Base-by-base conservation (phyloP, 2,329 filamentous ascomycete species). In the Shiraia sp. region DNA sequence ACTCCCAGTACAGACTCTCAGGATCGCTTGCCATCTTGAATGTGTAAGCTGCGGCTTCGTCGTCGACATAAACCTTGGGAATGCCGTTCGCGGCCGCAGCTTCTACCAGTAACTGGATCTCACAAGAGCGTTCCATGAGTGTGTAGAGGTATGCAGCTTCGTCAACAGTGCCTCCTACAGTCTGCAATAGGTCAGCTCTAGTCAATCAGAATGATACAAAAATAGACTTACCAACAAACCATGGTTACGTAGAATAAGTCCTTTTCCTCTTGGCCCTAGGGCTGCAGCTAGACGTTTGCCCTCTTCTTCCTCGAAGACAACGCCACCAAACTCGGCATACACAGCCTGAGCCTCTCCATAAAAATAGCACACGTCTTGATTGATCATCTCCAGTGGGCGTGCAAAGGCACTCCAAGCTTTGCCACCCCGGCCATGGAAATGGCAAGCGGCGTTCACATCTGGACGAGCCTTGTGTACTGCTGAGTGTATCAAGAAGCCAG, bases 141-240 rank as follows among this genome's bases (percentile, higher is more conserved):
- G 80, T 82, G 60, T 88, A 86, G 36, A 88, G 65, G 64, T 84
- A 90, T 0, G 82, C 82, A 1, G 86, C 86, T 66, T 90, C 86
- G 59, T 90, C 86, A 2, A 90, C 86, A 0, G 86, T 90, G 6
- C 66, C 58, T 3, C 87, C 87, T 0, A 88, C 85, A 0, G 84
- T 87, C 65, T 68, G 22, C 5, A 13, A 6, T 4, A 3, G 7
- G 24, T 59, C 16, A 59, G 40, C 14, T 10, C 6, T 22, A 16
- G 10, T 6, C 4, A 33, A 37, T 16, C 23, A 5, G 4, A 9
- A 12, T 35, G 28, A 27, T 3, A 3, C n/a, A 15, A 15, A 23
- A 15, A 26, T 22, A 32, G 6, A 40, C 56, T 24, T 45, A 66
- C 65, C 36, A 90, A 67, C 25, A 90, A 70, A 0, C 87, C 87